These are phyloP conservation scores for Eudorina sp. DNA, from an alignment of 139 green algal genomes.

Conservation along the genomic window DNA sequence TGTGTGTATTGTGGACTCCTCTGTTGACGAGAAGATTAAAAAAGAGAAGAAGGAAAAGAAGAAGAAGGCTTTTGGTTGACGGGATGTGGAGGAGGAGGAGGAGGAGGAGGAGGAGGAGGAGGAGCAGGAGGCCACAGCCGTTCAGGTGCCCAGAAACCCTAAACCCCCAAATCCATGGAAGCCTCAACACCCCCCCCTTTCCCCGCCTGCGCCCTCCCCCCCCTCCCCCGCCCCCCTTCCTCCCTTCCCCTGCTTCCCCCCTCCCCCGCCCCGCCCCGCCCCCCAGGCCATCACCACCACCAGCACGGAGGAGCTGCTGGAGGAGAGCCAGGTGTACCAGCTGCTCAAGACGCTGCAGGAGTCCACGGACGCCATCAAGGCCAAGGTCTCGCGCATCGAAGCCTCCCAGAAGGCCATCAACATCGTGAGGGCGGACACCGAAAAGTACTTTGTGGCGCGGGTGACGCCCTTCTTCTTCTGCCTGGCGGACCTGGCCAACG, in stretches of 20 bases:
- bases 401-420: constrained; percentile 50
- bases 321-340: constrained; percentile 52
- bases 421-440: constrained; percentile 41
- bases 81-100: too few species aligned
- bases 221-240: neutral
- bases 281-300: constrained; percentile 55
- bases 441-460: constrained; percentile 55
- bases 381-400: constrained; percentile 60
- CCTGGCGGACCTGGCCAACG: constrained; percentile 51
- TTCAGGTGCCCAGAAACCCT: too few species aligned
- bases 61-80: too few species aligned
- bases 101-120: too few species aligned
- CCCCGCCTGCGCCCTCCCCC: too few species aligned
- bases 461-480: constrained; percentile 61
- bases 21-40: too few species aligned
- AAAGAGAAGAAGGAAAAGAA: too few species aligned
- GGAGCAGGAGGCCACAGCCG: too few species aligned
- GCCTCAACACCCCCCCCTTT: neutral
- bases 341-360: constrained; percentile 43
- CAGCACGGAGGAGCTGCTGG: constrained; percentile 58
- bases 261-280: neutral
- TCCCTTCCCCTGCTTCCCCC: neutral
- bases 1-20: too few species aligned
- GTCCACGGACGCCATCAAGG: constrained; percentile 49
- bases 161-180: too few species aligned